Evolutionary conservation across 306 rosid genomes (phyloP).

Genomic region (Pyrus communis): DNA sequence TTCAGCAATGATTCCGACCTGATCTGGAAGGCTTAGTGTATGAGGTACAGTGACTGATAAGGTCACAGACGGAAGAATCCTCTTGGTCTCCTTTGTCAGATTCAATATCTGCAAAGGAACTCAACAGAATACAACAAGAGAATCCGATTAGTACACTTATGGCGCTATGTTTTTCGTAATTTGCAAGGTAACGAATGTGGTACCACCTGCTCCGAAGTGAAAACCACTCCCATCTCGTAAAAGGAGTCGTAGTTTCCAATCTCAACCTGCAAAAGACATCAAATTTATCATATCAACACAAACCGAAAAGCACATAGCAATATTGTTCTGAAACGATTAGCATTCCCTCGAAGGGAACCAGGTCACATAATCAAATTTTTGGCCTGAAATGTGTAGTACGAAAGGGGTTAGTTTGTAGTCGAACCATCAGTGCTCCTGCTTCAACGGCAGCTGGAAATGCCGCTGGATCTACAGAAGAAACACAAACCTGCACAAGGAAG

Average conservation of each 20-base stretch:
- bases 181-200: not conserved
- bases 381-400: conserved; percentile 4
- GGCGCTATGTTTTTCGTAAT: not conserved
- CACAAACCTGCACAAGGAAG: conserved; percentile 63
- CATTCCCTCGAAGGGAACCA: not conserved
- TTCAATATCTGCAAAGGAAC: conserved; percentile 49
- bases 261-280: conserved; percentile 49
- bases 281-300: no score
- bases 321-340: not conserved
- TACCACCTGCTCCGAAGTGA: conserved; percentile 77
- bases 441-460: conserved; percentile 69
- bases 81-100: conserved; percentile 69
- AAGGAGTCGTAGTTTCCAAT: conserved; percentile 93
- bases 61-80: conserved; percentile 60
- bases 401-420: conserved; percentile 17
- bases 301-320: not conserved
- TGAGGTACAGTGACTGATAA: conserved; percentile 92
- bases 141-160: not conserved
- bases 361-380: not conserved
- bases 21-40: conserved; percentile 87
- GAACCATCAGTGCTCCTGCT: conserved; percentile 87
- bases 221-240: conserved; percentile 63
- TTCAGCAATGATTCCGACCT: conserved; percentile 39
- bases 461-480: conserved; percentile 80
- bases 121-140: not conserved